A percentile compares a stretch with the other conserved stretches of the same genome.
phyloP scores from a whole-genome alignment of 495 filamentous ascomycete genomes.

The Tuber calosporum region DNA sequence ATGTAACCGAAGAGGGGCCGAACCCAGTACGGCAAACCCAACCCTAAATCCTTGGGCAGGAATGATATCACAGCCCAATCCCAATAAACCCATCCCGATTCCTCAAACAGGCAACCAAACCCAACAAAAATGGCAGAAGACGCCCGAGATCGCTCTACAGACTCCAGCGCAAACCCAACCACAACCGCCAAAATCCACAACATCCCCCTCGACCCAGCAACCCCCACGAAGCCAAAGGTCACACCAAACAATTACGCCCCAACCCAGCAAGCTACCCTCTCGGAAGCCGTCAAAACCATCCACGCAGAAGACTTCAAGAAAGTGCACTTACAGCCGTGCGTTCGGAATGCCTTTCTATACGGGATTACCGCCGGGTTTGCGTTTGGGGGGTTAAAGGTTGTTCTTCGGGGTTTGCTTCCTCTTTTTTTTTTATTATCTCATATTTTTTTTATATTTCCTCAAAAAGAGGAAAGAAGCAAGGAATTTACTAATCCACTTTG shows the following conservation, averaged over 20 bases:
- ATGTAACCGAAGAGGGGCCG: background rate
- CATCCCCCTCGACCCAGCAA: conserved; percentile 12
- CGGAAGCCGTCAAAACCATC: conserved; percentile 61
- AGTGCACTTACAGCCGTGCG: conserved; percentile 74
- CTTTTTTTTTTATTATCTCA: no score
- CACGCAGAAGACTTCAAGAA: conserved; percentile 61
- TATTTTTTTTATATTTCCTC: background rate
- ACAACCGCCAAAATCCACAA: conserved; percentile 1
- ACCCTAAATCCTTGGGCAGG: background rate
- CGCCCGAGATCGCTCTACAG: conserved; percentile 8
- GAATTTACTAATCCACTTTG: background rate
- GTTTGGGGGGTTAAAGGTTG: conserved; percentile 60
- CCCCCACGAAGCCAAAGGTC: background rate
- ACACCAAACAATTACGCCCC: conserved; percentile 30
- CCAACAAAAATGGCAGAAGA: conserved; percentile 17
- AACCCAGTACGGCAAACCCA: background rate
- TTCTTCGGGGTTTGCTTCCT: conserved; percentile 61
- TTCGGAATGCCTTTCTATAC: conserved; percentile 68
- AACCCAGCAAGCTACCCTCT: conserved; percentile 45
- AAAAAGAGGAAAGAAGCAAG: background rate
- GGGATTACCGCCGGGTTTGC: conserved; percentile 74
- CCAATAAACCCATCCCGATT: conserved; percentile 1
- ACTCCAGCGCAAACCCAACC: background rate
- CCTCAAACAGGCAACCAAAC: background rate
- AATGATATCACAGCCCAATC: background rate